These are phyloP conservation scores for Podosphaera aphanis DNA, from an alignment of 2,329 filamentous ascomycete genomes.

Conservation along the genomic window DNA sequence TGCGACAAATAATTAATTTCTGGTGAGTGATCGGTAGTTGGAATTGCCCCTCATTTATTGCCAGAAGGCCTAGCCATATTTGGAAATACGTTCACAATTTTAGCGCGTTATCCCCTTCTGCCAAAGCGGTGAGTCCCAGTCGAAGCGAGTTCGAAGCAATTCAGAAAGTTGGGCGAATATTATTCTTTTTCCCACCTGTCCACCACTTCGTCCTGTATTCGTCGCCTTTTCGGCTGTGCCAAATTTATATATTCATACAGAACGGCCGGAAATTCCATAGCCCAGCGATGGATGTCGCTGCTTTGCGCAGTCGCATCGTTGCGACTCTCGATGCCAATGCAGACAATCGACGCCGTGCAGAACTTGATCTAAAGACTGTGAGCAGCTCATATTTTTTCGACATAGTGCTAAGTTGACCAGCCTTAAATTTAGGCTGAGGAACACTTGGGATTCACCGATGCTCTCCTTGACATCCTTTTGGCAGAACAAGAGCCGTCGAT, in stretches of 20 bases:
- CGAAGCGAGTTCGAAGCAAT: not conserved
- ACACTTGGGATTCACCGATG: constrained; percentile 71
- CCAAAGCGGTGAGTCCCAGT: not conserved
- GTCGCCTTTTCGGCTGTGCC: constrained; percentile 3
- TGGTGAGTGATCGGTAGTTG: too few species aligned
- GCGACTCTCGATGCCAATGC: constrained; percentile 53
- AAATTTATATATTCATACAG: not conserved
- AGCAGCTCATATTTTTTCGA: constrained; percentile 14
- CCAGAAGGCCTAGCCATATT: too few species aligned
- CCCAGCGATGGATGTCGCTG: constrained; percentile 43
- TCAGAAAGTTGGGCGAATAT: not conserved
- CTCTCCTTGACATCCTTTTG: constrained; percentile 74
- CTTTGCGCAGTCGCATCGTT: constrained; percentile 52
- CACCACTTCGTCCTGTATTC: not conserved
- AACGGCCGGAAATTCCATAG: constrained; percentile 4
- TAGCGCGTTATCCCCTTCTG: too few species aligned
- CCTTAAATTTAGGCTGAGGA: constrained; percentile 48
- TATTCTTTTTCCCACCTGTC: not conserved
- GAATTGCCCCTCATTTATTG: too few species aligned
- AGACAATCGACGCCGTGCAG: constrained; percentile 52
- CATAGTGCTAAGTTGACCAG: constrained; percentile 6
- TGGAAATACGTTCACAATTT: too few species aligned
- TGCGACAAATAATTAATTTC: too few species aligned
- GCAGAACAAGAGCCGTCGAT: constrained; percentile 67
- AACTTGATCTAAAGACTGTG: constrained; percentile 64